A percentile compares a stretch with the other conserved stretches of the same genome.
phyloP scores from a whole-genome alignment of 2,329 filamentous ascomycete species.

The Diaporthe citri region DNA sequence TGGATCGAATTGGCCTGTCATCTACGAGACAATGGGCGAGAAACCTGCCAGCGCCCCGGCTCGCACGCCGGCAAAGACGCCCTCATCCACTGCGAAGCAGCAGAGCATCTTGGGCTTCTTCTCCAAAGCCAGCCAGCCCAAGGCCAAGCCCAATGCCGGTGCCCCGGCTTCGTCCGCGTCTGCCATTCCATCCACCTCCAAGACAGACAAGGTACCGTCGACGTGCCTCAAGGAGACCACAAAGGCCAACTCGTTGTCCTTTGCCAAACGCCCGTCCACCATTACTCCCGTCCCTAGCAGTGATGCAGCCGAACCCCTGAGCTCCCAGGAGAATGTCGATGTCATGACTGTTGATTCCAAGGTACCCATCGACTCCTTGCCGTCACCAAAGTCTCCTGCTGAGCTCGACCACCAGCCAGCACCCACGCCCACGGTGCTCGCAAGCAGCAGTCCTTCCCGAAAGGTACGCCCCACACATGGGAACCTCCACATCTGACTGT shows the following conservation, averaged over 20 bases:
- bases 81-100: constrained; percentile 64
- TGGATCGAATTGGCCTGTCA: constrained; percentile 21
- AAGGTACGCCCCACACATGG: constrained; percentile 67
- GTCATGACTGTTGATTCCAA: constrained; percentile 55
- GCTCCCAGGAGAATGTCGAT: constrained; percentile 75
- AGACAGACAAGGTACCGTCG: constrained; percentile 46
- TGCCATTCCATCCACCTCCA: constrained; percentile 45
- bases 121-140: constrained; percentile 63
- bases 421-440: constrained; percentile 51
- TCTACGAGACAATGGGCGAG: constrained; percentile 34
- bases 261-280: constrained; percentile 56
- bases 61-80: constrained; percentile 53
- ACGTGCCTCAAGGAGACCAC: constrained; percentile 59
- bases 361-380: constrained; percentile 66
- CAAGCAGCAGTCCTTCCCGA: constrained; percentile 80
- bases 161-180: constrained; percentile 48
- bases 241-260: constrained; percentile 58
- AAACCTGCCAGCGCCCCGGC: constrained; percentile 41
- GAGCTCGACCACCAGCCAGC: constrained; percentile 54
- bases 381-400: constrained; percentile 57
- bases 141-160: constrained; percentile 45
- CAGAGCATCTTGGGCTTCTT: constrained; percentile 88
- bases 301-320: constrained; percentile 76
- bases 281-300: constrained; percentile 86
- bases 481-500: background rate